phyloP scores from a whole-genome alignment of 2,329 filamentous ascomycete genomes.

The Pseudogymnoascus sp. region DNA sequence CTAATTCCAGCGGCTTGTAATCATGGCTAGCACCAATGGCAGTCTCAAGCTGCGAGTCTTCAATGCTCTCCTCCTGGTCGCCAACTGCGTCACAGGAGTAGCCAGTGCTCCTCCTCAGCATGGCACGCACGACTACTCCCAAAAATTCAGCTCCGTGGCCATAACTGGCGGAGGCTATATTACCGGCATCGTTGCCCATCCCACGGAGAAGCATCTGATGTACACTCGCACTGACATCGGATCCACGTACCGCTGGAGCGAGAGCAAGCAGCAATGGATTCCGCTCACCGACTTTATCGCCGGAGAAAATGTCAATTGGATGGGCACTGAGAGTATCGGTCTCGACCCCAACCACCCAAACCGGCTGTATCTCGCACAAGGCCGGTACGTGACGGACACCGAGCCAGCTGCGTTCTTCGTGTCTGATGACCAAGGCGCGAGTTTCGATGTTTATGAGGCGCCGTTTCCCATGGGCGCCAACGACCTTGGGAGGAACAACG shows the following conservation, averaged over 20 bases:
- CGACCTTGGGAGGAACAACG: conserved; percentile 15
- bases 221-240: conserved; percentile 16
- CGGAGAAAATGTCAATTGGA: conserved; percentile 13
- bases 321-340: conserved; percentile 15
- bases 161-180: conserved; percentile 16
- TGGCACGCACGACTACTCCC: neutral
- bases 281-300: conserved; percentile 16
- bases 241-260: conserved; percentile 13
- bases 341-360: conserved; percentile 13
- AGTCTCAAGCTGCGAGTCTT: neutral
- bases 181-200: conserved; percentile 15
- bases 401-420: conserved; percentile 13
- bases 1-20: neutral
- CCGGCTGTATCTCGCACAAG: conserved; percentile 15
- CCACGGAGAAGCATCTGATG: conserved; percentile 13
- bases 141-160: conserved; percentile 13
- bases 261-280: conserved; percentile 12
- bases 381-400: conserved; percentile 12
- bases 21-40: neutral
- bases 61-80: neutral
- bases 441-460: conserved; percentile 14
- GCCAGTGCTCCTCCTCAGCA: neutral
- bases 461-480: conserved; percentile 16
- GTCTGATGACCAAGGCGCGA: conserved; percentile 14
- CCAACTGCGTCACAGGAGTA: neutral